phyloP scores from a whole-genome alignment of 1,139 yeast genomes.

The Yamadazyma membranifaciens region DNA sequence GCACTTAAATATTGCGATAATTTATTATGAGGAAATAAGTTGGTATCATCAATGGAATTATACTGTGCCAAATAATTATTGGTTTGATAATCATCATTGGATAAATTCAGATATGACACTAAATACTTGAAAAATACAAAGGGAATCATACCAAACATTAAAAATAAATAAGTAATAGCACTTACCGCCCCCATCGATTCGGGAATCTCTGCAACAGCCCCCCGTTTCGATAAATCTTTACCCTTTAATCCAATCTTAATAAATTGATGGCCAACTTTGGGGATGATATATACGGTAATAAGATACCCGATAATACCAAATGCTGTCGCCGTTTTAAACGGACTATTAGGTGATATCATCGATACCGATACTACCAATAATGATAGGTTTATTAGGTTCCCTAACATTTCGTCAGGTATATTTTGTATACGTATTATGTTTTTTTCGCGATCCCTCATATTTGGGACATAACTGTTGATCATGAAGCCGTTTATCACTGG shows the following conservation, averaged over 20 bases:
- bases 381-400: slow-evolving; percentile 11
- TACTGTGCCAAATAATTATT: slow-evolving; percentile 38
- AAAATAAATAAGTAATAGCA: slow-evolving; percentile 74
- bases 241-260: slow-evolving; percentile 80
- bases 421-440: neutral
- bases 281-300: slow-evolving; percentile 59
- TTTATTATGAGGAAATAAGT: slow-evolving; percentile 76
- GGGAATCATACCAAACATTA: slow-evolving; percentile 85
- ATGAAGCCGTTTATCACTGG: slow-evolving; percentile 78
- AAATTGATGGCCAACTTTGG: slow-evolving; percentile 64
- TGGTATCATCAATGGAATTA: slow-evolving; percentile 28
- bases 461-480: neutral
- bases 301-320: slow-evolving; percentile 67
- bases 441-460: neutral
- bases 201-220: slow-evolving; percentile 58
- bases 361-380: slow-evolving; percentile 20
- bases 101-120: slow-evolving; percentile 46
- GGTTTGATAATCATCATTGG: slow-evolving; percentile 35
- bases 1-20: slow-evolving; percentile 86
- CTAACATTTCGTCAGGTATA: neutral
- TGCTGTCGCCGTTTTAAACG: slow-evolving; percentile 56
- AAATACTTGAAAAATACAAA: slow-evolving; percentile 81
- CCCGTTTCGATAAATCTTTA: slow-evolving; percentile 71
- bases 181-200: slow-evolving; percentile 91
- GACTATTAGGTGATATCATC: slow-evolving; percentile 27